Base-by-base conservation (phyloP, 75 land plant genomes). In the Picea glauca region DNA sequence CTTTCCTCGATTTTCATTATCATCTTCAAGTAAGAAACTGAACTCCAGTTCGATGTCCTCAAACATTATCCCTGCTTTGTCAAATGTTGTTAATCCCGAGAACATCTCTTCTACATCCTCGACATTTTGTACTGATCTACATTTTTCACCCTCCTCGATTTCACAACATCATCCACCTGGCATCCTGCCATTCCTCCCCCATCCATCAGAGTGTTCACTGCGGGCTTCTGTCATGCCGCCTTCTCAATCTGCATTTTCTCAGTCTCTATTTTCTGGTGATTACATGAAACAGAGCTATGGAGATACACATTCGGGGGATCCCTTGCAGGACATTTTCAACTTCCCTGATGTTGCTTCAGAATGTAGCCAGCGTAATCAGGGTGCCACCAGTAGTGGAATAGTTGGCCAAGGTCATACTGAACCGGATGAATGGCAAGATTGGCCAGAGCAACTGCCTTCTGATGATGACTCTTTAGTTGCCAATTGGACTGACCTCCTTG, bases 251-350 rank as follows among this genome's bases (percentile, higher is more conserved):
- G 50, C 54, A 70, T 70, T 70, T 70, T 70, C 74, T 40, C 56
- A 70, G 74, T 70, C 74, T n/a, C 17, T 70, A 2, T 70, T 70
- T 70, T 70, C 74, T 70, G 74, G 74, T 43, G 74, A 70, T 40
- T 70, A 70, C n/a, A 40, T 70, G 56, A 43, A 70, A 40, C 74
- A 43, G 74, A 70, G 74, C 74, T 70, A 70, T 6, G 23, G 23
- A 9, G 74, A 43, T 20, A 70, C 54, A 70, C 74, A n/a, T 70
- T 70, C 74, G 11, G 74, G 74, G 74, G 50, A 70, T 70, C 54
- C 50, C 21, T 43, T 70, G 46, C n/a, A 43, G 50, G 54, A 70
- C 3, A 40, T 68, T 14, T 68, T 67, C 32, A 31, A 35, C 43
- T 67, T 70, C 74, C 54, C 74, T n/a, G 74, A 70, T 9, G 74